A percentile compares a stretch with the other conserved stretches of the same genome.
Evolutionary conservation across 75 land plant species (phyloP).

Genomic region (Adiantum capillusveneris): DNA sequence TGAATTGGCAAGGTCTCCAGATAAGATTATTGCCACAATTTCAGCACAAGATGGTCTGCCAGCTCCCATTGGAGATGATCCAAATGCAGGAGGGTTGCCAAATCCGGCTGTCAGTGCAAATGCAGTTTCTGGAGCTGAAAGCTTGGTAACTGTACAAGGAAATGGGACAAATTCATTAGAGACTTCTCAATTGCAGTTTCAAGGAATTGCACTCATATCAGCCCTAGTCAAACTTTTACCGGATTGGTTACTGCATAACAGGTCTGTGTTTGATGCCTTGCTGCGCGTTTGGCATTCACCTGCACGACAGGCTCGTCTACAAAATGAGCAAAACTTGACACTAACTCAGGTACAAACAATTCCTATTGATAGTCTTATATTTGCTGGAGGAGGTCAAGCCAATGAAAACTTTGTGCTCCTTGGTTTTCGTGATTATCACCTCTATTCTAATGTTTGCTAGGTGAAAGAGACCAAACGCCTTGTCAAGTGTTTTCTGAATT

Average conservation of each 20-base stretch:
- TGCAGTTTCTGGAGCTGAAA: conserved; percentile 24
- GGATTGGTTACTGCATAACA: conserved; percentile 72
- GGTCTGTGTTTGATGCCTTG: conserved; percentile 81
- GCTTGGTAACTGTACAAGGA: conserved; percentile 25
- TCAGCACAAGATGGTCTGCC: conserved; percentile 48
- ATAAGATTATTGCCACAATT: conserved; percentile 68
- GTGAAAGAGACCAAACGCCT: conserved; percentile 98
- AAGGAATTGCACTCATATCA: conserved; percentile 77
- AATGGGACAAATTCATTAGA: conserved; percentile 17
- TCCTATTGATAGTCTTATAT: neutral
- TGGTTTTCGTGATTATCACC: neutral
- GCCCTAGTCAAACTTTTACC: conserved; percentile 88
- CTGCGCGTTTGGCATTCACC: conserved; percentile 90
- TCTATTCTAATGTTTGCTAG: conserved; percentile 26
- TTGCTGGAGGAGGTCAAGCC: neutral
- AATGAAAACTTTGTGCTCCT: neutral
- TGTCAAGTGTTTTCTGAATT: conserved; percentile 95
- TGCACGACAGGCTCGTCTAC: conserved; percentile 65
- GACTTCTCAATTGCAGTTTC: conserved; percentile 75
- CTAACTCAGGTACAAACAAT: conserved; percentile 48
- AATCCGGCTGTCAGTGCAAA: conserved; percentile 34
- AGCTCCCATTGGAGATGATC: conserved; percentile 24
- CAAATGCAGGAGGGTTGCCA: conserved; percentile 19
- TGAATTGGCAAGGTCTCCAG: conserved; percentile 87
- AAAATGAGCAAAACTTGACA: conserved; percentile 74